phyloP scores from a whole-genome alignment of 169 alveolate species.

The Plasmodium gallinaceum region DNA sequence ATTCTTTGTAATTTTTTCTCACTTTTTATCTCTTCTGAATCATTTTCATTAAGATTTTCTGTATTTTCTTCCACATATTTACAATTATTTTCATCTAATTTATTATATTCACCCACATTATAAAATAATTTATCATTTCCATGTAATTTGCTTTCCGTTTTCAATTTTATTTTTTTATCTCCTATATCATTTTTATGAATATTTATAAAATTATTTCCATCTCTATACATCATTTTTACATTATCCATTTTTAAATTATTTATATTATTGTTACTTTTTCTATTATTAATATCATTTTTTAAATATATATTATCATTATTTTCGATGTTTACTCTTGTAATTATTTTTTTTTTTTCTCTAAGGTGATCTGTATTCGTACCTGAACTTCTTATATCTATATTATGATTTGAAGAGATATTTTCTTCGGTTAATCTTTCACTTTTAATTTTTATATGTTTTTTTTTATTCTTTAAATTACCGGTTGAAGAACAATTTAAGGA shows the following conservation, averaged over 20 bases:
- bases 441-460: background rate
- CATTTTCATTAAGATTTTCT: background rate
- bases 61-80: background rate
- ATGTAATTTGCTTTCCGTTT: background rate
- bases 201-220: background rate
- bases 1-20: background rate
- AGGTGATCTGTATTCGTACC: background rate
- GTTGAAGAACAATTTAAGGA: slow-evolving; percentile 16
- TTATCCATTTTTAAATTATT: background rate
- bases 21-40: background rate
- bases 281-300: background rate
- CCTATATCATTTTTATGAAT: too few species aligned
- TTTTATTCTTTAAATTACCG: slow-evolving; percentile 1
- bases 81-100: background rate
- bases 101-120: background rate
- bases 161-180: too few species aligned
- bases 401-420: background rate
- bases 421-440: background rate
- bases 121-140: background rate
- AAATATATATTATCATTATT: background rate
- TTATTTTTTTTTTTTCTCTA: slow-evolving; percentile 1
- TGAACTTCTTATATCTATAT: background rate
- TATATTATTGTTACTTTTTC: background rate
- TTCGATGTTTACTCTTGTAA: background rate
- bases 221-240: background rate